A percentile compares a stretch with the other conserved stretches of the same genome.
These are phyloP conservation scores for Sphagnum magellanicum DNA, from an alignment of 228 moss, liverwort and hornwort species.

Conservation along the genomic window DNA sequence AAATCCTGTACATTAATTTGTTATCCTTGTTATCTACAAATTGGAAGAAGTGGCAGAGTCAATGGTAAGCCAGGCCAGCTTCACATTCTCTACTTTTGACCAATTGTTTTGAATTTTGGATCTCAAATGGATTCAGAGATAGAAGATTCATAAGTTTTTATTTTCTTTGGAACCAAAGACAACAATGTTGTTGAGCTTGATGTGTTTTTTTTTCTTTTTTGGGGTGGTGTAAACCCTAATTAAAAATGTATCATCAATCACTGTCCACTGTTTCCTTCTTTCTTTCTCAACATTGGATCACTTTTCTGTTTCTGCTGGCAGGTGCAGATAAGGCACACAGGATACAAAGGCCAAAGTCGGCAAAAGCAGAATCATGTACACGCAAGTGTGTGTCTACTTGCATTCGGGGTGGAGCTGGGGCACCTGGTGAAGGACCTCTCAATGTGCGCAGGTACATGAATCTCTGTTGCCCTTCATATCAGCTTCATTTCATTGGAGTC, in stretches of 20 bases:
- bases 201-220: not conserved
- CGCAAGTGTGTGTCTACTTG: slow-evolving; percentile 89
- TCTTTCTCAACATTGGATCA: not conserved
- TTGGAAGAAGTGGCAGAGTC: not conserved
- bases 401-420: slow-evolving; percentile 60
- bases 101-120: too few relatives aligned
- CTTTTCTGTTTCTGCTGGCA: slow-evolving; percentile 8
- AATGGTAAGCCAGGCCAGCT: not conserved
- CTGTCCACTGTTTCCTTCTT: not conserved
- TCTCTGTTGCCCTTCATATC: too few relatives aligned
- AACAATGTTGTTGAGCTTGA: not conserved
- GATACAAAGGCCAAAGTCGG: slow-evolving; percentile 81
- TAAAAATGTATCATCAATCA: too few relatives aligned
- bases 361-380: slow-evolving; percentile 77
- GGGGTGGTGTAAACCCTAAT: not conserved
- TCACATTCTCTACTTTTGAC: not conserved
- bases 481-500: not conserved
- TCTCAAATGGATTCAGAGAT: too few relatives aligned
- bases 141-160: too few relatives aligned
- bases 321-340: slow-evolving; percentile 68
- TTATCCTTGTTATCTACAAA: too few relatives aligned
- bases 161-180: too few relatives aligned
- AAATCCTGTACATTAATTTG: too few relatives aligned
- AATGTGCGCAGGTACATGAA: slow-evolving; percentile 69
- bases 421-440: slow-evolving; percentile 83